Conservation (phyloP, 345 rosid genomes). For the Syzygium grande region DNA sequence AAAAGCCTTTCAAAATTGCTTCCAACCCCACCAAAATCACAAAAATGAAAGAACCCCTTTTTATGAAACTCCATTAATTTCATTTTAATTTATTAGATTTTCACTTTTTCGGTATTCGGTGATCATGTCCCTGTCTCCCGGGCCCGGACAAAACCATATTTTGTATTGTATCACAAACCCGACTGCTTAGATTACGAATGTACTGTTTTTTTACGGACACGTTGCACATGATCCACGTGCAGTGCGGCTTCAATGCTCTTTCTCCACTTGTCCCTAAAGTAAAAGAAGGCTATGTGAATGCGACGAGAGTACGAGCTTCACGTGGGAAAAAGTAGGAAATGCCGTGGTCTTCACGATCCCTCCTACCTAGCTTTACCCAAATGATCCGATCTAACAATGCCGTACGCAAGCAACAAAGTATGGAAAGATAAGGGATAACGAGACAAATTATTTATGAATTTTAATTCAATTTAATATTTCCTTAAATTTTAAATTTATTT, state of each 20-base stretch:
- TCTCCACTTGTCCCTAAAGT: not conserved
- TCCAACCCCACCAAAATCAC: too few species aligned
- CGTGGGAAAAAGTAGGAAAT: not conserved
- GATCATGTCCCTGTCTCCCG: too few species aligned
- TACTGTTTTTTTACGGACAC: not conserved
- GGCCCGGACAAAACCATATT: too few species aligned
- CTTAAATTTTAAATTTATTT: too few species aligned
- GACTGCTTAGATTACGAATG: not conserved
- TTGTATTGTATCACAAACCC: not conserved
- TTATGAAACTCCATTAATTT: too few species aligned
- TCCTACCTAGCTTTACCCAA: too few species aligned
- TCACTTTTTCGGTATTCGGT: not conserved
- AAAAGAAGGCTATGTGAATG: not conserved
- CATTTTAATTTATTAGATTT: not conserved
- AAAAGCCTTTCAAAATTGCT: too few species aligned
- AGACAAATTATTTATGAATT: too few species aligned
- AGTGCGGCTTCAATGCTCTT: not conserved
- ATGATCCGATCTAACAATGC: not conserved
- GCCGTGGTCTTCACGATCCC: not conserved
- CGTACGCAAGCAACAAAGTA: not conserved
- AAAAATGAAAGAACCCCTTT: not conserved
- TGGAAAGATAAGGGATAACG: not conserved
- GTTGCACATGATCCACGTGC: not conserved
- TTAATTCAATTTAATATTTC: too few species aligned
- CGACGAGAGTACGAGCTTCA: not conserved